phyloP scores from a whole-genome alignment of 768 basidiomycete species.

The Tremella fuciformis region DNA sequence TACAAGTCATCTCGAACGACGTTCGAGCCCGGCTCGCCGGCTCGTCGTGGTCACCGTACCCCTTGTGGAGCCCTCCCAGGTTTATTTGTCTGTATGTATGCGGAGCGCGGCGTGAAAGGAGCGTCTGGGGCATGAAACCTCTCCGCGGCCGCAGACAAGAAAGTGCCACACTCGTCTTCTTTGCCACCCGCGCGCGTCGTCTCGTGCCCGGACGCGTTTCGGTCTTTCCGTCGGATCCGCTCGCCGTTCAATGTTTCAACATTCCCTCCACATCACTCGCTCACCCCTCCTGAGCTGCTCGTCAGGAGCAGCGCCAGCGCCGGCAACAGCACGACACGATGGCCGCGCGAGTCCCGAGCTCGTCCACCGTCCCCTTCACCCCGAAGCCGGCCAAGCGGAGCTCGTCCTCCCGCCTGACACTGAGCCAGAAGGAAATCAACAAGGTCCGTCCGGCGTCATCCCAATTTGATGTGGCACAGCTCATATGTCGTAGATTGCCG shows the following conservation, averaged over 20 bases:
- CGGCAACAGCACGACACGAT: conserved; percentile 3
- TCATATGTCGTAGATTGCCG: conserved; percentile 30
- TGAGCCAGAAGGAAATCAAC: conserved; percentile 35
- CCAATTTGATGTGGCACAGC: background rate
- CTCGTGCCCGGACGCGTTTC: too few species aligned
- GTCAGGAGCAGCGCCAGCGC: too few species aligned
- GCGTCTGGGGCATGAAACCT: too few species aligned
- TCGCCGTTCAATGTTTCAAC: background rate
- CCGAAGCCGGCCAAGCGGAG: conserved; percentile 35
- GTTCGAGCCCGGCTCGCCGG: too few species aligned
- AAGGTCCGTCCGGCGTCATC: conserved; percentile 21
- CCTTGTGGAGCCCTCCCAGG: too few species aligned
- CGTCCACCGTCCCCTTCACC: conserved; percentile 44
- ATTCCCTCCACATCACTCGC: conserved; percentile 3
- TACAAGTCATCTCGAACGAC: too few species aligned
- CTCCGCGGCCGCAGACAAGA: too few species aligned
- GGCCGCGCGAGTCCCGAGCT: conserved; percentile 15
- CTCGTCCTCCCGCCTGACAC: conserved; percentile 18
- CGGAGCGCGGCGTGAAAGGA: too few species aligned
- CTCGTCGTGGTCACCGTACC: too few species aligned
- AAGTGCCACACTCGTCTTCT: too few species aligned
- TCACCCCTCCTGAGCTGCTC: background rate
- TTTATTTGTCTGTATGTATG: too few species aligned
- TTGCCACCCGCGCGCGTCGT: background rate
- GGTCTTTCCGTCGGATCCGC: conserved; percentile 3